Evolutionary conservation across 805 yeast species (phyloP).

Genomic region (Teunomyces panamensis): DNA sequence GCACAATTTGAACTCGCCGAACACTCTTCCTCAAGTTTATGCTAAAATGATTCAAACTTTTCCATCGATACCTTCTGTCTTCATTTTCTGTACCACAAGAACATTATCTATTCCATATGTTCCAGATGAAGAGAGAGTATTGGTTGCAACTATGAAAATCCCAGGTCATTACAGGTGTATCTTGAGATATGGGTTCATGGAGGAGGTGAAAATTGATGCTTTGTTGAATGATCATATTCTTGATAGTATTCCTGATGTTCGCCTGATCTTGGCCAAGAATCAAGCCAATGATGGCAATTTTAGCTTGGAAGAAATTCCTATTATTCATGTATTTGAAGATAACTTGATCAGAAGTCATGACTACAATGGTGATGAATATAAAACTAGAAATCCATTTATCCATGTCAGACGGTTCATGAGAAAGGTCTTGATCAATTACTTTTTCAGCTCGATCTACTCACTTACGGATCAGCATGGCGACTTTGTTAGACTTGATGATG

Average conservation of each 20-base stretch:
- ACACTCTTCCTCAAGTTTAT: constrained; percentile 45
- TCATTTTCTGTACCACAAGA: constrained; percentile 43
- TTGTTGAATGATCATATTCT: constrained; percentile 19
- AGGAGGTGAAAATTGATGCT: constrained; percentile 22
- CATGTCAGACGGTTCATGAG: constrained; percentile 12
- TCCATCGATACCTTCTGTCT: constrained; percentile 41
- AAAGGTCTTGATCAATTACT: constrained; percentile 19
- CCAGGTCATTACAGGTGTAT: constrained; percentile 50
- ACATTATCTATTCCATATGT: constrained; percentile 44
- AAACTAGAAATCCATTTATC: constrained; percentile 16
- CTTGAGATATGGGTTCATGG: constrained; percentile 51
- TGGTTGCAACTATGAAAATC: constrained; percentile 37
- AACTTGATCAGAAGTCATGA: constrained; percentile 24
- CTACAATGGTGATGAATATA: constrained; percentile 11
- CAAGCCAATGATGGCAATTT: background rate
- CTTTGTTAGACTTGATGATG: constrained; percentile 16
- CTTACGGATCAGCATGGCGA: constrained; percentile 16
- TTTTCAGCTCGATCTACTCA: constrained; percentile 25
- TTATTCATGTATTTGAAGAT: constrained; percentile 29
- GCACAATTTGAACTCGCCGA: constrained; percentile 38
- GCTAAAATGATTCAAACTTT: constrained; percentile 37
- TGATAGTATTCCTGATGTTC: constrained; percentile 17
- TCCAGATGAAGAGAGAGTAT: constrained; percentile 35
- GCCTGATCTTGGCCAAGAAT: constrained; percentile 9
- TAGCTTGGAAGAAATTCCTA: constrained; percentile 14